phyloP scores from a whole-genome alignment of 805 yeast species.

The Ogataea zsoltii region DNA sequence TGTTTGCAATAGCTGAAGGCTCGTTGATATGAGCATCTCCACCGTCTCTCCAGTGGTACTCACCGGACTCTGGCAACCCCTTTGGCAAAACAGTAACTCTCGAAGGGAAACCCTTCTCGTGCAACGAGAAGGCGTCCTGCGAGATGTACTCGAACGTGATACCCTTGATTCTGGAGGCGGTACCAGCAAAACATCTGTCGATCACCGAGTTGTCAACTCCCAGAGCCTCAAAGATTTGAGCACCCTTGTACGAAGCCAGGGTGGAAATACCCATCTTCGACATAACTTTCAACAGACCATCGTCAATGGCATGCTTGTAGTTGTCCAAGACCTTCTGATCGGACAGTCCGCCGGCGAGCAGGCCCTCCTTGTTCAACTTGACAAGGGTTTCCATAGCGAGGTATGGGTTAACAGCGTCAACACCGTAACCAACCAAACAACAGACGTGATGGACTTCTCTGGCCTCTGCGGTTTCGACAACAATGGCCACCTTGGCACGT shows the following conservation, averaged over 20 bases:
- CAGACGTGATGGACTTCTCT: conserved; percentile 97
- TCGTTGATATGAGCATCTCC: conserved; percentile 95
- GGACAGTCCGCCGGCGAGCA: conserved; percentile 56
- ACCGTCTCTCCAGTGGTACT: conserved; percentile 98
- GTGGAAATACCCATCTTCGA: conserved; percentile 99
- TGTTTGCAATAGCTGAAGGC: conserved; percentile 90
- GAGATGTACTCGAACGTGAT: conserved; percentile 94
- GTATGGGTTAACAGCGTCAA: conserved; percentile 94
- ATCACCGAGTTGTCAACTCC: conserved; percentile 95
- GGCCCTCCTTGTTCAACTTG: conserved; percentile 79
- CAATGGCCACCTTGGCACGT: conserved; percentile 90
- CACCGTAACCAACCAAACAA: conserved; percentile 94
- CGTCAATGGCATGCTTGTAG: conserved; percentile 82
- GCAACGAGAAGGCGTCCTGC: conserved; percentile 92
- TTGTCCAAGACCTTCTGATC: conserved; percentile 67
- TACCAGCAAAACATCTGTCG: conserved; percentile 94
- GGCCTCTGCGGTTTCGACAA: conserved; percentile 95
- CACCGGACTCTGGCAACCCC: conserved; percentile 91
- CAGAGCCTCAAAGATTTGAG: conserved; percentile 95
- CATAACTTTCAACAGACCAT: conserved; percentile 95
- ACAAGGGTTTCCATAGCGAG: conserved; percentile 86
- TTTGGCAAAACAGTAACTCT: conserved; percentile 69
- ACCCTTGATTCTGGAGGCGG: conserved; percentile 96
- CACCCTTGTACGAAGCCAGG: conserved; percentile 97
- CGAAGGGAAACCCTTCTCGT: conserved; percentile 87